Evolutionary conservation across 2,329 filamentous ascomycete species (phyloP), one percentile per base, ranked within the genome.

Genomic region (Ophiocordyceps australis): DNA sequence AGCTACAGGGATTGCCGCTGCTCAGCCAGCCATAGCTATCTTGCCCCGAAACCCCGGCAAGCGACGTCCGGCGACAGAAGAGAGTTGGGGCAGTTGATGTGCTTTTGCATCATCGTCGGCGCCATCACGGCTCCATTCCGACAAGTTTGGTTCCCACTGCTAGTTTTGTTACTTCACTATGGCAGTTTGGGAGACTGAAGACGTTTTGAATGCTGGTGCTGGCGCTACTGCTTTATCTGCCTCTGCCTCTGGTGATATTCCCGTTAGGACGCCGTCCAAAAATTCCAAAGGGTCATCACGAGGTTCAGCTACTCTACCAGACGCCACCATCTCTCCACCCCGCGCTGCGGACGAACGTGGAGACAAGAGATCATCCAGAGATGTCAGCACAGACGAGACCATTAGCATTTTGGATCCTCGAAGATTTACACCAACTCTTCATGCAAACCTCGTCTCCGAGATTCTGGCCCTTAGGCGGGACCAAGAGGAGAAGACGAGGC

Each of bases 381-480:
- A 81, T 43, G 49, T 68, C 14, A 53, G 57, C 14, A 64, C 54
- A 28, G 72, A 86, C 35, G 77, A 86, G 34, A 68, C 57, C 23
- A 71, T 83, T 30, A 64, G 67, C 37, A 72, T 82, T 14, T 59
- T 94, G 17, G 89, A 98, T 43, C 83, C 89, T 4, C 72, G 86
- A 28, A 70, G 89, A 20, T 94, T 98, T 43, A 98, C 89, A 1
- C 89, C 89, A 2, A 95, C 85, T 0, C 56, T 98, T 9, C 89
- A 95, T 47, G 89, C 89, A 7, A 94, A 81, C 25, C 58, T 98
- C 6, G 86, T 98, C 1, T 86, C 86, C 0, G 89, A 98, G 48
- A 98, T 98, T 34, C 58, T 98, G 20, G 71, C 74, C 3, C 55
- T 98, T 25, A 72, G 85, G 14, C 66, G 89, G 30, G 89, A 98